phyloP scores from a whole-genome alignment of 257 asterid species.

The Plantago ovata region DNA sequence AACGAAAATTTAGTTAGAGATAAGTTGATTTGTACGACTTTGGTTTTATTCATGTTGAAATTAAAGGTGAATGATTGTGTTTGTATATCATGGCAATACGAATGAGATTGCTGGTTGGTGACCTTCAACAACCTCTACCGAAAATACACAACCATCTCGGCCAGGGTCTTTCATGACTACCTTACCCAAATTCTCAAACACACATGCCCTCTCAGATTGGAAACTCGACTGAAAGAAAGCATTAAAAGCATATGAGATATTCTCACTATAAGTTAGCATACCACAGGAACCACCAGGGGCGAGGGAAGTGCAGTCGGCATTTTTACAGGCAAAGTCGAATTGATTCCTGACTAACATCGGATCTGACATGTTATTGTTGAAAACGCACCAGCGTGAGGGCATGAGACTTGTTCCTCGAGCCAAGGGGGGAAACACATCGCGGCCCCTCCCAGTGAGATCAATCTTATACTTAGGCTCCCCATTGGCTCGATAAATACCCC shows the following conservation, averaged over 20 bases:
- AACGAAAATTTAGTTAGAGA: too few relatives aligned
- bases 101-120: too few relatives aligned
- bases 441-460: constrained; percentile 37
- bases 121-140: constrained; percentile 37
- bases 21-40: too few relatives aligned
- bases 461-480: constrained; percentile 46
- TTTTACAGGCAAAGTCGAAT: not conserved
- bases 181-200: constrained; percentile 17
- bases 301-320: constrained; percentile 32
- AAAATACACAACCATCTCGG: constrained; percentile 22
- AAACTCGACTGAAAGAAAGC: constrained; percentile 21
- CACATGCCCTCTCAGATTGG: constrained; percentile 22
- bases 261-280: not conserved
- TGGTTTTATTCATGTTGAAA: too few relatives aligned
- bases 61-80: too few relatives aligned
- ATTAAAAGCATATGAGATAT: constrained; percentile 35
- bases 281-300: constrained; percentile 24
- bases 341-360: not conserved
- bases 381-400: constrained; percentile 43
- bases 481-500: constrained; percentile 40
- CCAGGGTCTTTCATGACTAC: constrained; percentile 27
- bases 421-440: constrained; percentile 23
- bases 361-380: constrained; percentile 7
- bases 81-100: too few relatives aligned
- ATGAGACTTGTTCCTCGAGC: constrained; percentile 32